These are phyloP conservation scores for Colletotrichum sp. DNA, from an alignment of 2,329 filamentous ascomycete genomes.

Conservation along the genomic window DNA sequence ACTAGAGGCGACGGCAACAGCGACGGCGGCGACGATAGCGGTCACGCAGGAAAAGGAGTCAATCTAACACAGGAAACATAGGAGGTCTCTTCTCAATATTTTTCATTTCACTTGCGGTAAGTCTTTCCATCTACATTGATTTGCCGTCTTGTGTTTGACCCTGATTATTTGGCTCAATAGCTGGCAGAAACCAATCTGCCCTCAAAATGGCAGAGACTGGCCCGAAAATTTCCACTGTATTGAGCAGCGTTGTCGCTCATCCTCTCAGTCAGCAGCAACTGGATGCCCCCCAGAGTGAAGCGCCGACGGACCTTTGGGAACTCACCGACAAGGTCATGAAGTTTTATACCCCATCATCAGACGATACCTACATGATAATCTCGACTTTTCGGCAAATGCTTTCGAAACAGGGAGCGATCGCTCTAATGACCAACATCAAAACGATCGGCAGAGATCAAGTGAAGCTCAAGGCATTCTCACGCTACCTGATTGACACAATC, in stretches of 20 bases:
- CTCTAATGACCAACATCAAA: not conserved
- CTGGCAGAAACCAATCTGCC: too few species aligned
- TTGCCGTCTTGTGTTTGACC: too few species aligned
- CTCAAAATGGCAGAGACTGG: not conserved
- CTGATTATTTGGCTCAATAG: too few species aligned
- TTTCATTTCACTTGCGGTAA: too few species aligned
- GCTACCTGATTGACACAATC: not conserved
- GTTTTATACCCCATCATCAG: not conserved
- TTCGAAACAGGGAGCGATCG: not conserved
- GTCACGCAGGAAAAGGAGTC: accelerated
- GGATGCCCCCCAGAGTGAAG: too few species aligned
- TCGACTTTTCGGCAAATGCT: not conserved
- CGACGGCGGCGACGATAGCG: not conserved
- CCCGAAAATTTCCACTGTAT: not conserved
- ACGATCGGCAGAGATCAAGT: not conserved
- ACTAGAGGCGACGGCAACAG: not conserved
- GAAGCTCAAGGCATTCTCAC: not conserved
- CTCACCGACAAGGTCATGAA: not conserved
- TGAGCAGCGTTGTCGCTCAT: not conserved
- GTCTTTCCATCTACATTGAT: too few species aligned
- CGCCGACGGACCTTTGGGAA: not conserved
- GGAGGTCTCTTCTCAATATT: too few species aligned
- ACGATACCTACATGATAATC: not conserved
- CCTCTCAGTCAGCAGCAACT: not conserved
- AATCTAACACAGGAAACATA: accelerated